These are phyloP conservation scores for Cruciata laevipes DNA, from an alignment of 257 asterid species.

Conservation along the genomic window DNA sequence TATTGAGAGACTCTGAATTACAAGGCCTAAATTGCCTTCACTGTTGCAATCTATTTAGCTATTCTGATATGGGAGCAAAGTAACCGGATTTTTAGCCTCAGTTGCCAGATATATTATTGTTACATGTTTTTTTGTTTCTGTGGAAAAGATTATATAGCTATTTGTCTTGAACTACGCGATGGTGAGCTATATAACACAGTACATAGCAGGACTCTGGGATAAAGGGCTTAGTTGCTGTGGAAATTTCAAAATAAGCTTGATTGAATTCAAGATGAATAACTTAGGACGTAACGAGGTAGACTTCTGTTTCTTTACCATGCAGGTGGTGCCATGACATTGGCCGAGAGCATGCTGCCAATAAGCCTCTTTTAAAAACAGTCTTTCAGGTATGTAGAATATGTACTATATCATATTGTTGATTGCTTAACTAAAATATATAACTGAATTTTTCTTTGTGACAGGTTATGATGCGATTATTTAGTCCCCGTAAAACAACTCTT, in stretches of 20 bases:
- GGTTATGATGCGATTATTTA: slow-evolving; percentile 96
- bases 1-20: neutral
- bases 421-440: slow-evolving; percentile 1
- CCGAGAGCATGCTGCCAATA: slow-evolving; percentile 97
- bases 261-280: neutral
- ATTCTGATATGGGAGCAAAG: neutral
- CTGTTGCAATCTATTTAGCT: neutral
- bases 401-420: neutral
- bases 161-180: neutral
- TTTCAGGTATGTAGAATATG: slow-evolving; percentile 50
- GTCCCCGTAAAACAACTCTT: slow-evolving; percentile 93
- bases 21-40: neutral
- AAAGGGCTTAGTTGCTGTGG: too few species aligned
- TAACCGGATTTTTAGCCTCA: neutral
- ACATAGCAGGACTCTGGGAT: neutral
- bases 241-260: neutral
- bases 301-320: slow-evolving; percentile 10
- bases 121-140: neutral
- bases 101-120: neutral
- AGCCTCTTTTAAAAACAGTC: slow-evolving; percentile 89
- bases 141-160: neutral
- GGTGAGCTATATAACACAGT: neutral
- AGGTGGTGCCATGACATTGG: slow-evolving; percentile 99
- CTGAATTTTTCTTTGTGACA: slow-evolving; percentile 22
- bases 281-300: neutral